A percentile compares a stretch with the other conserved stretches of the same genome.
Evolutionary conservation across 2,329 filamentous ascomycete genomes (phyloP).

Genomic region (Waltergamsia citrina): DNA sequence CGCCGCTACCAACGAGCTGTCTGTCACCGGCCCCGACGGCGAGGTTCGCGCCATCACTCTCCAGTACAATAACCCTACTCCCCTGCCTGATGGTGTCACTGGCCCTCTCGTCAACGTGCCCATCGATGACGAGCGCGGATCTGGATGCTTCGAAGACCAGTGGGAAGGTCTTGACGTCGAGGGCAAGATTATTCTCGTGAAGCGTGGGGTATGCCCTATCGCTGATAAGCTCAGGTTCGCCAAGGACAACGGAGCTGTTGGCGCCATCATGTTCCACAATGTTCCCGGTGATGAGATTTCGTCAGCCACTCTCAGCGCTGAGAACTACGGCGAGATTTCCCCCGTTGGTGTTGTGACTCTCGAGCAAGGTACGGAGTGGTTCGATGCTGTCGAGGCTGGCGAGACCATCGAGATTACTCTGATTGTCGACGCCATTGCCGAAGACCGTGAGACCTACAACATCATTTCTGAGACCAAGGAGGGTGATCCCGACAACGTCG

Average conservation of each 20-base stretch:
- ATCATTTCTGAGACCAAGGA: slow-evolving; percentile 32
- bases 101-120: slow-evolving; percentile 25
- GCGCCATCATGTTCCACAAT: slow-evolving; percentile 54
- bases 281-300: slow-evolving; percentile 30
- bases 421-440: slow-evolving; percentile 24
- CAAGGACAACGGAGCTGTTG: slow-evolving; percentile 28
- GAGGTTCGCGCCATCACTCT: slow-evolving; percentile 31
- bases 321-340: slow-evolving; percentile 22
- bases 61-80: slow-evolving; percentile 36
- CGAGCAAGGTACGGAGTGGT: slow-evolving; percentile 25
- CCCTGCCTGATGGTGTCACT: slow-evolving; percentile 23
- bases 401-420: slow-evolving; percentile 23
- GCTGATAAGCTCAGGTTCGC: slow-evolving; percentile 33
- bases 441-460: slow-evolving; percentile 27
- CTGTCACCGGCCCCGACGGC: slow-evolving; percentile 32
- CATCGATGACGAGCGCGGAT: slow-evolving; percentile 25
- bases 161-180: slow-evolving; percentile 33
- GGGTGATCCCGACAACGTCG: slow-evolving; percentile 29
- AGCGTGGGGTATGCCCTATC: slow-evolving; percentile 32
- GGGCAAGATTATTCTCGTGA: slow-evolving; percentile 33
- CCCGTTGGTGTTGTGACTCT: slow-evolving; percentile 25
- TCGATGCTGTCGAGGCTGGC: slow-evolving; percentile 18
- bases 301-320: slow-evolving; percentile 42
- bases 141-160: slow-evolving; percentile 30
- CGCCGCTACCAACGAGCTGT: slow-evolving; percentile 29